These are phyloP conservation scores for Parathielavia hyrcaniae DNA, from an alignment of 495 filamentous ascomycete species.

Conservation along the genomic window DNA sequence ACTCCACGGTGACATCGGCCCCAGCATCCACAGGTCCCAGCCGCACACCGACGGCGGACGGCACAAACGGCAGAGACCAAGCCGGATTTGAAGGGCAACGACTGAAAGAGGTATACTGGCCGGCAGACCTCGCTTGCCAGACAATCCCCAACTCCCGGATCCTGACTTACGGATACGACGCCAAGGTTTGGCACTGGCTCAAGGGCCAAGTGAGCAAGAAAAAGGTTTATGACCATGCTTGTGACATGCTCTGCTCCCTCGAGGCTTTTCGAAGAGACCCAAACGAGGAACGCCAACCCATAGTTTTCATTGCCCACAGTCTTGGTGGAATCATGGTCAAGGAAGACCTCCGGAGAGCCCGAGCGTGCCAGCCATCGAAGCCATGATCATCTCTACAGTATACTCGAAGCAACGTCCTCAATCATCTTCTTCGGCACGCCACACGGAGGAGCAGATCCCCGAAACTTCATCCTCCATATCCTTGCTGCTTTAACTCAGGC, in stretches of 20 bases:
- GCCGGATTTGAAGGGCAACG: not conserved
- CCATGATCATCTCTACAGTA: conserved; percentile 19
- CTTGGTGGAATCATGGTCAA: conserved; percentile 38
- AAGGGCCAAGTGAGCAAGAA: conserved; percentile 8
- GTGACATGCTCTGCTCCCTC: conserved; percentile 3
- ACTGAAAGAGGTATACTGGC: conserved; percentile 11
- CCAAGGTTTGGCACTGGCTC: conserved; percentile 4
- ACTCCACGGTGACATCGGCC: not conserved
- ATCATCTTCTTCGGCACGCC: conserved; percentile 35
- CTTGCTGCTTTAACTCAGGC: conserved; percentile 3
- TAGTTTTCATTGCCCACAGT: conserved; percentile 39
- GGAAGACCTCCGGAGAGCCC: conserved; percentile 16
- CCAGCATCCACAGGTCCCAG: not conserved
- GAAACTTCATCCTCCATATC: conserved; percentile 8
- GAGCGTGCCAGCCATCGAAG: conserved; percentile 1
- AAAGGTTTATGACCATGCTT: conserved; percentile 7
- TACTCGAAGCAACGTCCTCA: conserved; percentile 15
- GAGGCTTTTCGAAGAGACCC: conserved; percentile 8
- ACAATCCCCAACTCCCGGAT: no score
- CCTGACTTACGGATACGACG: no score
- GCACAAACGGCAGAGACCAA: not conserved
- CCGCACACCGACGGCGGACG: no score
- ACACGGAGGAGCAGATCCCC: conserved; percentile 28
- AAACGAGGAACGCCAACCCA: no score
- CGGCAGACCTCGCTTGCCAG: conserved; percentile 12